A percentile compares a stretch with the other conserved stretches of the same genome.
Evolutionary conservation across 306 rosid species (phyloP).

Genomic region (Prunus padus): DNA sequence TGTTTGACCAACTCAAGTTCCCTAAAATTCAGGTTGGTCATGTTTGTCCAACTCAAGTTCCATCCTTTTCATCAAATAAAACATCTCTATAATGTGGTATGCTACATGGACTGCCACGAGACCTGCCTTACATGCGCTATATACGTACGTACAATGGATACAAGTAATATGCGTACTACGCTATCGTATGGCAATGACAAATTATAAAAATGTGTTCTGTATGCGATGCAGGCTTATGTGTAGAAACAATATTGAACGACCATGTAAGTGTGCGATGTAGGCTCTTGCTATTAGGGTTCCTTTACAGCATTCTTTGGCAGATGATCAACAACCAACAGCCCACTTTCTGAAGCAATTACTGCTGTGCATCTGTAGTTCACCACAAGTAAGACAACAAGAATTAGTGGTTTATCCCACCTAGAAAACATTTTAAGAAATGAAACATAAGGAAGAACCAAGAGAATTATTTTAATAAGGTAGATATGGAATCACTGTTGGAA

Average conservation of each 20-base stretch:
- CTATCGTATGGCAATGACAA: neutral
- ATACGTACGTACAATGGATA: neutral
- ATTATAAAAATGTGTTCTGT: neutral
- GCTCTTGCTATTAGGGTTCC: conserved; percentile 14
- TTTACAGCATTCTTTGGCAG: conserved; percentile 28
- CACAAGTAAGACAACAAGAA: neutral
- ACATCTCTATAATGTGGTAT: neutral
- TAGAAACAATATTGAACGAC: neutral
- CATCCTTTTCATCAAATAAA: neutral
- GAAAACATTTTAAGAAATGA: neutral
- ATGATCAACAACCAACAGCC: conserved; percentile 33
- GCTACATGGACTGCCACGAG: neutral
- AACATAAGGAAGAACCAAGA: neutral
- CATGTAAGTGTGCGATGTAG: neutral
- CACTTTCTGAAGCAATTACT: conserved; percentile 40
- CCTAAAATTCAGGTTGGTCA: conserved; percentile 4
- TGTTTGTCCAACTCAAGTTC: neutral
- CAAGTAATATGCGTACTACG: neutral
- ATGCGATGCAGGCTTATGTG: neutral
- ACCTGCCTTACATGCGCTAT: neutral
- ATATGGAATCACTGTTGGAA: neutral
- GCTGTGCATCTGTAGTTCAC: conserved; percentile 38
- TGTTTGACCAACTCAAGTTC: neutral
- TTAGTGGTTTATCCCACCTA: neutral
- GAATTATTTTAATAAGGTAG: neutral